These are phyloP conservation scores for Globisporangium canariense DNA, from an alignment of 352 stramenopile genomes.

Conservation along the genomic window DNA sequence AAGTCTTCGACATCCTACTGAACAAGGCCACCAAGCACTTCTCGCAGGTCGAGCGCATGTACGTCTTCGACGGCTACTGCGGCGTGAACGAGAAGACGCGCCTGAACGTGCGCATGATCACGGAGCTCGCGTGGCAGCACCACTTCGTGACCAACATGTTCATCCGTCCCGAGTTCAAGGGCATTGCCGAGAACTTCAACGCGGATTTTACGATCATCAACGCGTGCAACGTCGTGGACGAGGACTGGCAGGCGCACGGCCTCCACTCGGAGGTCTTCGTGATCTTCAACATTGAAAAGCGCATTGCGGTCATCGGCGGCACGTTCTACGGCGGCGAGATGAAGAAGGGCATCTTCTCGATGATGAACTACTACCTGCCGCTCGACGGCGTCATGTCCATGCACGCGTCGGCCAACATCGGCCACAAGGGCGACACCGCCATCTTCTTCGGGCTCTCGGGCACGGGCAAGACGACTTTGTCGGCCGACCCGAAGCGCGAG, in stretches of 20 bases:
- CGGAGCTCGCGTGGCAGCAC: conserved; percentile 97
- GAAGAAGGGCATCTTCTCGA: conserved; percentile 74
- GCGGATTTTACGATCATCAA: conserved; percentile 98
- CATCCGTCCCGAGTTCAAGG: conserved; percentile 75
- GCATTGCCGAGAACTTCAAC: conserved; percentile 91
- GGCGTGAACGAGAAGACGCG: conserved; percentile 90
- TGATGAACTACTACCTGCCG: conserved; percentile 99
- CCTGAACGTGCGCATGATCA: conserved; percentile 97
- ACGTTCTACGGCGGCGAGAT: conserved; percentile 69
- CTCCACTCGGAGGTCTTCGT: conserved; percentile 95
- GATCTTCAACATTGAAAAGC: conserved; percentile 71
- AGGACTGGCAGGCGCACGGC: conserved; percentile 92
- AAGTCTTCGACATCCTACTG: conserved; percentile 96
- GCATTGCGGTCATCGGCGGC: conserved; percentile 52
- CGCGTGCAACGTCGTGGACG: conserved; percentile 94
- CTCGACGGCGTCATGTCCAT: conserved; percentile 95
- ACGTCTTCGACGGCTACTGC: conserved; percentile 96
- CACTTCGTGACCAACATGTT: conserved; percentile 99
- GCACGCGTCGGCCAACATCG: conserved; percentile 98
- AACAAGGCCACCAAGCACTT: conserved; percentile 93
- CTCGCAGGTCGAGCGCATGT: conserved; percentile 89
- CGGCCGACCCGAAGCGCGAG: conserved; percentile 84
- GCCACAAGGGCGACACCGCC: conserved; percentile 94
- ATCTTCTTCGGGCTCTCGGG: conserved; percentile 97
- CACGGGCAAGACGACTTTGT: conserved; percentile 78